These are phyloP conservation scores for Dactylorhiza incarnata DNA, from an alignment of 106 monocot species.

Conservation along the genomic window DNA sequence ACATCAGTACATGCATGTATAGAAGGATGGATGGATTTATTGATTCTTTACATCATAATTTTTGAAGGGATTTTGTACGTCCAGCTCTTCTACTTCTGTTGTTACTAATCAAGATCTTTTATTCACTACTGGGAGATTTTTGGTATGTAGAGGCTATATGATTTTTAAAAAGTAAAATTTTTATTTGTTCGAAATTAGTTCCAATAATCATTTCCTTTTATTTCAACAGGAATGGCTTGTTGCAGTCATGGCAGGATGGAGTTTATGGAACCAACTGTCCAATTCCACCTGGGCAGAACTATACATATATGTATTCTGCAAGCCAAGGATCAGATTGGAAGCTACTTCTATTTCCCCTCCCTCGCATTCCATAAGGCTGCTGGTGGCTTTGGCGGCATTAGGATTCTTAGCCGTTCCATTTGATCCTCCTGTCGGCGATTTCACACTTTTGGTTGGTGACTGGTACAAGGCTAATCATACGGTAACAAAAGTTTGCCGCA, in stretches of 20 bases:
- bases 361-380: conserved; percentile 57
- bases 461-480: conserved; percentile 56
- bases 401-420: conserved; percentile 43
- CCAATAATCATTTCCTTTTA: background rate
- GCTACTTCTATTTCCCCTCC: conserved; percentile 57
- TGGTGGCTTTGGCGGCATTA: conserved; percentile 43
- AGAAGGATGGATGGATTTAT: too few species aligned
- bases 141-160: too few species aligned
- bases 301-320: conserved; percentile 40
- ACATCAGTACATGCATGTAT: too few species aligned
- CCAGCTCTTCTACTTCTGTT: too few species aligned
- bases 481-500: conserved; percentile 11
- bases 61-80: too few species aligned
- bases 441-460: conserved; percentile 40
- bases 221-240: conserved; percentile 38
- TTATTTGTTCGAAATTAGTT: too few species aligned
- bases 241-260: conserved; percentile 57
- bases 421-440: conserved; percentile 36
- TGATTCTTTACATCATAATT: too few species aligned
- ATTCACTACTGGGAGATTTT: too few species aligned
- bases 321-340: conserved; percentile 55
- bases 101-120: too few species aligned
- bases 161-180: too few species aligned
- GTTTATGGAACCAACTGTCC: conserved; percentile 54
- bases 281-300: conserved; percentile 39